These are phyloP conservation scores for Paspalum notatum DNA, from an alignment of 176 grass and related monocot species.

Conservation along the genomic window DNA sequence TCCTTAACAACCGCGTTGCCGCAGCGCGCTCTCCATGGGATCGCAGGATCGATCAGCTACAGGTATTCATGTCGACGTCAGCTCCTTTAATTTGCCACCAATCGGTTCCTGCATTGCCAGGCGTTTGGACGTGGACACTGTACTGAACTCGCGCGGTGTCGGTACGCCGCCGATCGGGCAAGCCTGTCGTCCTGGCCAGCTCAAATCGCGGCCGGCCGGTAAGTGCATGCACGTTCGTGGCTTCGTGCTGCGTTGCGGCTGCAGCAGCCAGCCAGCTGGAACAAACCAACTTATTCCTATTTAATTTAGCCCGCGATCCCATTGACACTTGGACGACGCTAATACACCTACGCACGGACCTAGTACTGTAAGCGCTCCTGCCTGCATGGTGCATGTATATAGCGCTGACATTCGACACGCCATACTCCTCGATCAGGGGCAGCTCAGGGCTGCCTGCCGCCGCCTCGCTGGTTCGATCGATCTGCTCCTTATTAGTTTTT, in stretches of 20 bases:
- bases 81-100: not conserved
- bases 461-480: no score
- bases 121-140: constrained; percentile 15
- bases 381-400: not conserved
- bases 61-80: not conserved
- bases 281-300: not conserved
- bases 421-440: no score
- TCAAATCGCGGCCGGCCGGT: not conserved
- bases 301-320: no score
- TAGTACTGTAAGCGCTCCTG: no score
- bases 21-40: no score
- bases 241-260: no score
- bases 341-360: not conserved
- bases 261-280: constrained; percentile 9
- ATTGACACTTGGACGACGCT: not conserved
- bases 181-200: constrained; percentile 24
- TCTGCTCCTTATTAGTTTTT: no score
- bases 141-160: constrained; percentile 1
- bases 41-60: no score
- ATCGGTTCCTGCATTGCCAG: not conserved
- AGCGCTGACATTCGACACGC: not conserved
- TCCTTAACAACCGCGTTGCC: no score
- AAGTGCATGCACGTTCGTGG: not conserved
- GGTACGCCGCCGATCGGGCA: not conserved
- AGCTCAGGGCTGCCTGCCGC: no score